phyloP scores from a whole-genome alignment of 2,329 filamentous ascomycete genomes.

The Exophiala sideris region DNA sequence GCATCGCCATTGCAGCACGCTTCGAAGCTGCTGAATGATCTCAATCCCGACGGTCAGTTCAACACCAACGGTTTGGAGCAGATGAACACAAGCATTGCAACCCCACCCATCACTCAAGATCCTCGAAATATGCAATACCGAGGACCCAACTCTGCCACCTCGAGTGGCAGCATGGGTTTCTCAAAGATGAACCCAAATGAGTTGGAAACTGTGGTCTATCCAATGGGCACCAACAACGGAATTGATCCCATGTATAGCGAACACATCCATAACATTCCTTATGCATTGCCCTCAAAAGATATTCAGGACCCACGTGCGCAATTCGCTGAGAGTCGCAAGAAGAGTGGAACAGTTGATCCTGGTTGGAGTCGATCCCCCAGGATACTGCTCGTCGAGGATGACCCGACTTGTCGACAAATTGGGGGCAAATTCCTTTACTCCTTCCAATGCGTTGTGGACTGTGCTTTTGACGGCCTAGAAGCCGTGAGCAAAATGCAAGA shows the following conservation, averaged over 20 bases:
- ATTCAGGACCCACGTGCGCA: slow-evolving; percentile 43
- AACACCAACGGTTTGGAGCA: slow-evolving; percentile 64
- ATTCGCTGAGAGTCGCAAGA: slow-evolving; percentile 55
- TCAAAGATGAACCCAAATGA: slow-evolving; percentile 51
- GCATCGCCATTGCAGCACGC: slow-evolving; percentile 67
- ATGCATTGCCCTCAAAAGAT: slow-evolving; percentile 58
- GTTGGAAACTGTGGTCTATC: slow-evolving; percentile 75
- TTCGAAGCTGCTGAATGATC: slow-evolving; percentile 62
- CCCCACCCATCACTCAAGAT: slow-evolving; percentile 11
- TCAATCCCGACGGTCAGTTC: slow-evolving; percentile 62
- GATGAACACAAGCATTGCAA: slow-evolving; percentile 45
- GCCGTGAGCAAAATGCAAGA: slow-evolving; percentile 80
- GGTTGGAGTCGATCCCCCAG: slow-evolving; percentile 67
- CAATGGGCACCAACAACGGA: slow-evolving; percentile 82
- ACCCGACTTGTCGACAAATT: slow-evolving; percentile 64
- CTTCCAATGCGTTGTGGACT: slow-evolving; percentile 62
- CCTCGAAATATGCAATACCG: slow-evolving; percentile 51
- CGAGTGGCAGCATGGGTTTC: slow-evolving; percentile 51
- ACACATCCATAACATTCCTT: slow-evolving; percentile 91
- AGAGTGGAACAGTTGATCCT: slow-evolving; percentile 59
- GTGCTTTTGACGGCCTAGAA: slow-evolving; percentile 78
- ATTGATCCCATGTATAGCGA: slow-evolving; percentile 95
- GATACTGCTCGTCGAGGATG: slow-evolving; percentile 86
- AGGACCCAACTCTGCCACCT: slow-evolving; percentile 43
- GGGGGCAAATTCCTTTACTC: slow-evolving; percentile 65